Conservation (phyloP, 768 basidiomycete genomes). For the Auriscalpium orientale region DNA sequence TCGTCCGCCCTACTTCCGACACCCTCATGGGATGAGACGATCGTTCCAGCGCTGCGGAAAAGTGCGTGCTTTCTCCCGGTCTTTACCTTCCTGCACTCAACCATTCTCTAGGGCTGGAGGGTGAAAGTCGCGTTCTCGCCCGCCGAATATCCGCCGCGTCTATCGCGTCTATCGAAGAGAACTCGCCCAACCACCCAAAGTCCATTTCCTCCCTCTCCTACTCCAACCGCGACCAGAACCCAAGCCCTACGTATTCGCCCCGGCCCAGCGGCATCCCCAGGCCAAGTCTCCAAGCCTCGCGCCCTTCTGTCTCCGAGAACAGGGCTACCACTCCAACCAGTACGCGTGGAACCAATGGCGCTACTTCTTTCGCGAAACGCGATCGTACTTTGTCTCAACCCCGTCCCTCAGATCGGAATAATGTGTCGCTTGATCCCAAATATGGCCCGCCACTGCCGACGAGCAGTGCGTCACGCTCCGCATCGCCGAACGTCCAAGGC, state of each 20-base stretch:
- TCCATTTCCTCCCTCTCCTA: conserved; percentile 12
- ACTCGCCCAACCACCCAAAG: conserved; percentile 15
- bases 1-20: conserved; percentile 29
- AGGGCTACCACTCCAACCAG: conserved; percentile 7
- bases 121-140: conserved; percentile 70
- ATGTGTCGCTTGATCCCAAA: conserved; percentile 25
- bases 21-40: conserved; percentile 74
- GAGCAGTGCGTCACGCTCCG: conserved; percentile 13
- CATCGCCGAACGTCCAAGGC: conserved; percentile 21
- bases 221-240: conserved; percentile 16
- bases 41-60: conserved; percentile 75
- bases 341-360: conserved; percentile 6
- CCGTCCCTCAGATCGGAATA: conserved; percentile 32
- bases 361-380: conserved; percentile 32
- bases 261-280: conserved; percentile 42
- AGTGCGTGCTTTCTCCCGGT: conserved; percentile 28
- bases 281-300: conserved; percentile 33
- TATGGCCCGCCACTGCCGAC: conserved; percentile 34
- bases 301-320: conserved; percentile 22
- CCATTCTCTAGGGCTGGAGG: conserved; percentile 56
- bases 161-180: conserved; percentile 46
- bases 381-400: conserved; percentile 63
- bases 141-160: conserved; percentile 73
- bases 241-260: conserved; percentile 18
- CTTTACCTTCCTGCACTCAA: conserved; percentile 5